Percentiles rank a stretch among this genome's conserved stretches.
phyloP scores from a whole-genome alignment of 257 asterid species.

The Lantana camara region DNA sequence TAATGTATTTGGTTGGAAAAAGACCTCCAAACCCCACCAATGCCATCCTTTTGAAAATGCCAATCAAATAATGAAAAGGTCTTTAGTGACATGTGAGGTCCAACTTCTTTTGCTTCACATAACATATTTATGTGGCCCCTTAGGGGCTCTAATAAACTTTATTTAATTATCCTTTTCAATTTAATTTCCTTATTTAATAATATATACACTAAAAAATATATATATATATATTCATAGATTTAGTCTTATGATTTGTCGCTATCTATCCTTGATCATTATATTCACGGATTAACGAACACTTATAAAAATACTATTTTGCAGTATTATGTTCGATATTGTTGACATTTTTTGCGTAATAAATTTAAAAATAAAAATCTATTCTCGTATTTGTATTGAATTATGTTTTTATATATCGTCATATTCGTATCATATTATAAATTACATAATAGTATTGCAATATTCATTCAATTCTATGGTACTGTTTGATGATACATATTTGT shows the following conservation, averaged over 20 bases:
- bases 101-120: constrained; percentile 13
- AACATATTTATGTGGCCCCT: constrained; percentile 13
- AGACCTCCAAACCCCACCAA: constrained; percentile 23
- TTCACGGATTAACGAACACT: too few species aligned
- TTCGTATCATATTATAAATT: too few species aligned
- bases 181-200: background rate
- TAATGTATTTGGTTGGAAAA: constrained; percentile 29
- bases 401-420: too few species aligned
- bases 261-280: background rate
- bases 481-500: too few species aligned
- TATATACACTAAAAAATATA: background rate
- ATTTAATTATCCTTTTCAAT: background rate
- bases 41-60: constrained; percentile 26
- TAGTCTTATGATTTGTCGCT: background rate
- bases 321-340: too few species aligned
- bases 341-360: too few species aligned
- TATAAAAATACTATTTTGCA: too few species aligned
- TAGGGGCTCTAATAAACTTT: background rate
- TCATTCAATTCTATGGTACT: too few species aligned
- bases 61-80: constrained; percentile 21
- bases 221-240: background rate
- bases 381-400: too few species aligned
- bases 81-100: constrained; percentile 21
- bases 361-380: too few species aligned
- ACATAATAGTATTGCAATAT: too few species aligned